Conservation (phyloP, 2,329 filamentous ascomycete genomes). For the Microthyrium microscopicum region DNA sequence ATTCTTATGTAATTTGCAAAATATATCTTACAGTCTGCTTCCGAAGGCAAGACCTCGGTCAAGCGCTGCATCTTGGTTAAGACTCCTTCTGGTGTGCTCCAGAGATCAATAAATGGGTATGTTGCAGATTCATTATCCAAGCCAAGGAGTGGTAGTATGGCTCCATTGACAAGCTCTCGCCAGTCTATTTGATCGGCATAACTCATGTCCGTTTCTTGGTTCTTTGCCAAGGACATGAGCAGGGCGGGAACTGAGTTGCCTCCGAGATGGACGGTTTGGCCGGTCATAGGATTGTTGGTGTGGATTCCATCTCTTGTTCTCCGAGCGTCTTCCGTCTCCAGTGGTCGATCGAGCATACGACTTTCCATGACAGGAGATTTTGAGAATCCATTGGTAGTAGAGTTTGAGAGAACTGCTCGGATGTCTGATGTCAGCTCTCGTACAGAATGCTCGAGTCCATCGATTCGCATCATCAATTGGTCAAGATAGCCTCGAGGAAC, state of each 20-base stretch:
- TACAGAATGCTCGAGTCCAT: constrained; percentile 1
- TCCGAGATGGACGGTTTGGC: constrained; percentile 44
- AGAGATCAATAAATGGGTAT: constrained; percentile 48
- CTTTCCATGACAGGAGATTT: too few relatives aligned
- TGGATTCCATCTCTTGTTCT: constrained; percentile 38
- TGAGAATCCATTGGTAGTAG: constrained; percentile 6
- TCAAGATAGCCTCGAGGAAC: constrained; percentile 7
- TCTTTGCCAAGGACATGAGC: constrained; percentile 32
- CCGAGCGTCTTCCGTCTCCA: constrained; percentile 16
- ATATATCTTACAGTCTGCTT: constrained; percentile 38
- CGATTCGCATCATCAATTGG: constrained; percentile 2
- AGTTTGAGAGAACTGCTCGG: constrained; percentile 4
- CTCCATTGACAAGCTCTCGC: constrained; percentile 43
- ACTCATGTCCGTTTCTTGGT: too few relatives aligned
- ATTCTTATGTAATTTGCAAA: constrained; percentile 35
- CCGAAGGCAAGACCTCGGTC: constrained; percentile 40
- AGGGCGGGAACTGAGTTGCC: constrained; percentile 45
- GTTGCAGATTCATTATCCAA: constrained; percentile 48
- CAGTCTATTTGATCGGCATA: constrained; percentile 36
- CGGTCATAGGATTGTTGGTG: constrained; percentile 40
- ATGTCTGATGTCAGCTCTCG: constrained; percentile 6
- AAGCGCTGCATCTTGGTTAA: constrained; percentile 40
- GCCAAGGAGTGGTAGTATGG: constrained; percentile 44
- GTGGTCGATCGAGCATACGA: constrained; percentile 14
- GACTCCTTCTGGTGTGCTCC: constrained; percentile 42